These are phyloP conservation scores for Epicoccum nigrum DNA, from an alignment of 2,329 filamentous ascomycete genomes.

Conservation along the genomic window DNA sequence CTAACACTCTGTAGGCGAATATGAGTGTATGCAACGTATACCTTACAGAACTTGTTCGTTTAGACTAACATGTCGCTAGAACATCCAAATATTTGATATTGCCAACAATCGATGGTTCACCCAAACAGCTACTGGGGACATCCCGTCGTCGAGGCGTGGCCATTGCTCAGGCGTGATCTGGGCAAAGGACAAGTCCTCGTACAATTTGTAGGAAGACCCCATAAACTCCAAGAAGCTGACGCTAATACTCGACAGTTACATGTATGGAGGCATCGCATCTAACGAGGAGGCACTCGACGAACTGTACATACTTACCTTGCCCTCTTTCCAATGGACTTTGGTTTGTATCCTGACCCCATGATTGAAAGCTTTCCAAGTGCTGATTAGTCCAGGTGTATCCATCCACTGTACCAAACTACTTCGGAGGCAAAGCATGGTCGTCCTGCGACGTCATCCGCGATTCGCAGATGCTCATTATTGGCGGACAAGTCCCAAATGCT, in stretches of 20 bases:
- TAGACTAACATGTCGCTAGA: constrained; percentile 2
- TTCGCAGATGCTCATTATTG: constrained; percentile 66
- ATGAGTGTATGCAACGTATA: constrained; percentile 21
- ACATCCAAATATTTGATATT: constrained; percentile 63
- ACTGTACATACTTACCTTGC: constrained; percentile 64
- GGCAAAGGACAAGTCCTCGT: constrained; percentile 63
- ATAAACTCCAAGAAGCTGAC: no score
- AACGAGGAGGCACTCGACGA: constrained; percentile 63
- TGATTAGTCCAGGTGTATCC: constrained; percentile 26
- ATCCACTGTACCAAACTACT: constrained; percentile 42
- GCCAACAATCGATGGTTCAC: constrained; percentile 63
- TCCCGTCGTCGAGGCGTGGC: constrained; percentile 59
- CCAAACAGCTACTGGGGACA: constrained; percentile 60
- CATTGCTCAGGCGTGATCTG: constrained; percentile 66
- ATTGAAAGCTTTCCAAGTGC: constrained; percentile 19
- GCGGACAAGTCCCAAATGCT: constrained; percentile 59
- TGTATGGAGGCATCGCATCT: constrained; percentile 62
- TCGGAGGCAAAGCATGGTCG: constrained; percentile 54
- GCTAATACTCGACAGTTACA: constrained; percentile 52
- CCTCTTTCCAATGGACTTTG: constrained; percentile 66
- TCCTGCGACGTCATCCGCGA: constrained; percentile 61
- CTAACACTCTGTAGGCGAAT: constrained; percentile 22
- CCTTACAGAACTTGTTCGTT: not conserved
- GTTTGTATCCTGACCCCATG: constrained; percentile 17
- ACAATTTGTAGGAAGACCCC: constrained; percentile 62